Base-by-base conservation (phyloP, 2,329 filamentous ascomycete genomes). In the Ascochyta fabae region DNA sequence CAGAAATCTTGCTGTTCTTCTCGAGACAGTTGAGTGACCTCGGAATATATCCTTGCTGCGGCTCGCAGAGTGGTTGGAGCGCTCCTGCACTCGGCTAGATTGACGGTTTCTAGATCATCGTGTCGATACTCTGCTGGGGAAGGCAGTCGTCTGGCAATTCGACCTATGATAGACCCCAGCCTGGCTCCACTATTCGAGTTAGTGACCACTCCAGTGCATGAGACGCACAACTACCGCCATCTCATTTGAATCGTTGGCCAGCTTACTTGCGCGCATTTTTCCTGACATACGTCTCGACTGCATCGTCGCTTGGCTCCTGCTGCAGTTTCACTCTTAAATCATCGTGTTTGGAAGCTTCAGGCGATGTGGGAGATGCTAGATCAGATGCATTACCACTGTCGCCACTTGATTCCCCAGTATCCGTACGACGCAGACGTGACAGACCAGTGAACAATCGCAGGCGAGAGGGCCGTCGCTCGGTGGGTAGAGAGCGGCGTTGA, bases 31-130 rank as follows among this genome's bases (percentile, higher is more conserved):
- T 66, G 19, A 38, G 61, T 62, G 2, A 51, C 46, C 26, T 71
- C 61, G 1, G 70, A 58, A 4, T 68, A 62, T 3, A 72, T 36
- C 15, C 53, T 66, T 10, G 71, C 56, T 7, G 56, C 58, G 22
- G 63, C 56, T 27, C 61, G 62, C n/a, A 72, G 40, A 3, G 64
- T 68, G 1, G 66, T 64, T 4, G 67, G 68, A 12, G 60, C 27
- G 1, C 41, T 33, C 12, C 29, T 36, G 5, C 22, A 8, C 6
- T 31, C 39, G 19, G 15, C 38, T 23, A 34, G 27, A 6, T 24
- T 6, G 3, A 56, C 41, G 4, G 23, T 40, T 3, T 58, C 56
- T 4, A 35, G 42, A 1, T 34, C 35, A 1, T 65, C 62, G 16
- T 57, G 46, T 2, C 48, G 56, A 16, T 49, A 48, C 12, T 58